Evolutionary conservation across 2,329 filamentous ascomycete species (phyloP), one percentile per base, ranked within the genome.

Genomic region (Fusarium papillatum): DNA sequence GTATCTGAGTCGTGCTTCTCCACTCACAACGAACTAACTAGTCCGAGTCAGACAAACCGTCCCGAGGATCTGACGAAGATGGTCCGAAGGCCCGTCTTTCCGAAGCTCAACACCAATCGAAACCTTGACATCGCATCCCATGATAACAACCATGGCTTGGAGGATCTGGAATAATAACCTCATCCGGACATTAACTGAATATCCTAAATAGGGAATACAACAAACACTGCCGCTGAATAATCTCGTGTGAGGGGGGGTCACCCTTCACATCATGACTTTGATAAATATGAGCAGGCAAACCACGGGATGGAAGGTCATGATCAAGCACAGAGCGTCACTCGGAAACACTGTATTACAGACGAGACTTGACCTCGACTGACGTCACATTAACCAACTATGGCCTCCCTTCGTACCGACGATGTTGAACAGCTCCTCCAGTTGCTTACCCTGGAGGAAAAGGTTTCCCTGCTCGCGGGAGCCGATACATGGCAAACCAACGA

Each of bases 401-500:
- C 29, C 17, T 34, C 50, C 17, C 26, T 8, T 22, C 50, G 7
- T 5, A 34, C 17, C n/a, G 50, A 57, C 29, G 29, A 34, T 57
- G 19, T 57, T 16, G 11, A 57, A 5, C 29, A 57, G 19, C 50
- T 57, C n/a, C 26, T 57, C 7, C 50, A 57, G 29, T 11, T 31
- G 29, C 62, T 71, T 7, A 60, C 68, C 26, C 43, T 68, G 10
- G 71, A 73, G 19, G 71, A 73, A 19, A 73, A 71, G 34, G 48
- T 69, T 5, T 70, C 50, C 2, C 29, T 71, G 26, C 61, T 73
- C 5, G 46, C 68, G 14, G 71, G 71, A 4, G 64, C 61, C 11
- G 69, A 73, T 22, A 55, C 64, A 19, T 71, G 65, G 71, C 61
- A 71, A 13, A 73, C 64, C 41, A 36, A 70, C n/a, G 68, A 71